These are phyloP conservation scores for Fusarium algeriense DNA, from an alignment of 2,329 filamentous ascomycete species.

Conservation along the genomic window DNA sequence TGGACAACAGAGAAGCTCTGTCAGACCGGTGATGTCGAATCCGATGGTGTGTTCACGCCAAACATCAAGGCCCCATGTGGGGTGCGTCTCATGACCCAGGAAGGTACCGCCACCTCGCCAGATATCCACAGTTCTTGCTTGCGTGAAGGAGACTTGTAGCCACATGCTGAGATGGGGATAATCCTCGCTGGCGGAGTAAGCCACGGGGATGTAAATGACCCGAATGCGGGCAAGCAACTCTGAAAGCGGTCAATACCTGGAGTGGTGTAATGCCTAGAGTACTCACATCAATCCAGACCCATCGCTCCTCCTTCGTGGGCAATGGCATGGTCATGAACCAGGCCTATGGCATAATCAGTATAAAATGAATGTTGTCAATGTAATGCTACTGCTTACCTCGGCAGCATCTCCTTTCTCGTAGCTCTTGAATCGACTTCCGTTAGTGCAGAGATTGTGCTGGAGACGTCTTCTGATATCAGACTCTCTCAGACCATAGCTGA, in stretches of 20 bases:
- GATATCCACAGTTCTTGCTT: background rate
- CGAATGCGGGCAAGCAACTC: background rate
- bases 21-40: background rate
- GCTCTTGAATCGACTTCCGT: background rate
- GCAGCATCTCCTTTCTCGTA: background rate
- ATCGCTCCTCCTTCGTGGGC: background rate
- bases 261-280: too few species aligned
- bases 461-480: background rate
- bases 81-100: background rate
- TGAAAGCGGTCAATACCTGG: too few species aligned
- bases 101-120: background rate
- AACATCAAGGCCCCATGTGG: accelerated
- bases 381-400: background rate
- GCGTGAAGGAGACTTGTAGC: background rate
- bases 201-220: background rate
- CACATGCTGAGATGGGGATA: background rate
- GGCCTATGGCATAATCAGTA: background rate
- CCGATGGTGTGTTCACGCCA: background rate
- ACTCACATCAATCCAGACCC: background rate
- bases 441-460: background rate
- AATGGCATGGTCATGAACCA: background rate
- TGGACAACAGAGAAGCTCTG: background rate
- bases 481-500: background rate
- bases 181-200: background rate
- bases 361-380: too few species aligned